These are phyloP conservation scores for Phytophthora lateralis DNA, from an alignment of 352 stramenopile species.

Conservation along the genomic window DNA sequence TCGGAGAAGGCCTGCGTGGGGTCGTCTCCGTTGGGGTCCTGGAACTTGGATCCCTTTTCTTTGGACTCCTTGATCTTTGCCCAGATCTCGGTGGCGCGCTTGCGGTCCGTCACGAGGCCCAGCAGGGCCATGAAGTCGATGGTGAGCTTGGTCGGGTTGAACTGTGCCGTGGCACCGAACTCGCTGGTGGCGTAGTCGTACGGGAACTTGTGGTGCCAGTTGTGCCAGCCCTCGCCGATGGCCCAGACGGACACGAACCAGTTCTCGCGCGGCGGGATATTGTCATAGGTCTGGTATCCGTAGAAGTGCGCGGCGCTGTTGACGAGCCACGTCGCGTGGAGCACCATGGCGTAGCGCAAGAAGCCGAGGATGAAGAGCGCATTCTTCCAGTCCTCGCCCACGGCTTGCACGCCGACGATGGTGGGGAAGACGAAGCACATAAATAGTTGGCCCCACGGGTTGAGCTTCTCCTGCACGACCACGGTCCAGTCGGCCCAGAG, in stretches of 20 bases:
- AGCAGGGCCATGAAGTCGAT: conserved; percentile 94
- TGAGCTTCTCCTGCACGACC: conserved; percentile 95
- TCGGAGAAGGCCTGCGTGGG: conserved; percentile 58
- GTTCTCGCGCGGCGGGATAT: conserved; percentile 97
- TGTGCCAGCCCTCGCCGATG: conserved; percentile 98
- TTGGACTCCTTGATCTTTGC: conserved; percentile 87
- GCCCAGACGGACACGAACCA: conserved; percentile 95
- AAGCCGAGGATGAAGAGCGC: conserved; percentile 96
- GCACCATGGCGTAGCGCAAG: conserved; percentile 93
- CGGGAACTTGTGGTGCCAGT: conserved; percentile 99
- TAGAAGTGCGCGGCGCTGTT: conserved; percentile 99
- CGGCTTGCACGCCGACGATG: conserved; percentile 85
- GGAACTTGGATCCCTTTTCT: conserved; percentile 41
- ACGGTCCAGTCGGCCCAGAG: conserved; percentile 96
- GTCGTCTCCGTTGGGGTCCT: conserved; percentile 66
- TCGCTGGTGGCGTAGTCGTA: conserved; percentile 99
- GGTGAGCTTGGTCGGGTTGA: conserved; percentile 98
- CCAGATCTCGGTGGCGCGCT: conserved; percentile 95
- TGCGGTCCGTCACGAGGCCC: conserved; percentile 94
- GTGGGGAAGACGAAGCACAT: conserved; percentile 98
- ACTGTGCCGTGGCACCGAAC: conserved; percentile 95
- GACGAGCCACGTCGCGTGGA: conserved; percentile 98
- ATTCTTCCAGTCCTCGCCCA: conserved; percentile 95
- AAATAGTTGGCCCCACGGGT: conserved; percentile 97
- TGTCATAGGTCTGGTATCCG: conserved; percentile 97